Base-by-base conservation (phyloP, 2,329 filamentous ascomycete species). In the Aspergillus sp. region DNA sequence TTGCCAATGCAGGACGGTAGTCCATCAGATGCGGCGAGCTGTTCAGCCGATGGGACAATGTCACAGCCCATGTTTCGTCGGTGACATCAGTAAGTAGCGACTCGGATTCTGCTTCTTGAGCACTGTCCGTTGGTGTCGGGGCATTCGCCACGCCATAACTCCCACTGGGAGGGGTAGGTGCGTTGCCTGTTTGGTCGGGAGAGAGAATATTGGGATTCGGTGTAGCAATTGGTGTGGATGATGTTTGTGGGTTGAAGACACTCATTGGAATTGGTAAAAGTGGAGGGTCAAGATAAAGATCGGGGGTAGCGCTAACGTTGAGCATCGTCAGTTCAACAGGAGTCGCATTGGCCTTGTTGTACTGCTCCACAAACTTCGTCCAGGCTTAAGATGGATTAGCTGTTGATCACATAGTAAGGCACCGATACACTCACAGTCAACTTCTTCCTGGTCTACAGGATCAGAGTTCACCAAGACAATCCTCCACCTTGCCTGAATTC, bases 11-110 rank as follows among this genome's bases (percentile, higher is more conserved):
- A 19, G 75, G 74, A 19, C 71, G 69, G 58, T 71, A 72, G 47
- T 75, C 72, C 6, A 71, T 71, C 32, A 76, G 59, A 44, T 71
- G 72, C 0, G 67, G 65, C 3, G 73, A 72, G 52, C 67, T 71
- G 52, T 74, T 74, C 31, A 75, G 60, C 23, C 71, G 76, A 59
- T 81, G 79, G 0, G 77, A 78, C 52, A 86, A 72, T 17, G 84
- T 73, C 6, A 85, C 68, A 29, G 75, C 76, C 81, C 82, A 86
- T 1, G 80, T 80, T 57, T 87, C 83, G 61, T 87, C 83, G 19
- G 76, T 77, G 16, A 78, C 67, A 60, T 87, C 83, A 36, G 82
- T 68, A 10, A 87, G 76, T 9, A 80, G 73, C 2, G 81, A 78
- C 47, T 86, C 83, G 0, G 77, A 74, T 53, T 86, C 83, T 20